Evolutionary conservation across 2,329 filamentous ascomycete species (phyloP), one percentile per base, ranked within the genome.

Genomic region (Emergomyces africanus): DNA sequence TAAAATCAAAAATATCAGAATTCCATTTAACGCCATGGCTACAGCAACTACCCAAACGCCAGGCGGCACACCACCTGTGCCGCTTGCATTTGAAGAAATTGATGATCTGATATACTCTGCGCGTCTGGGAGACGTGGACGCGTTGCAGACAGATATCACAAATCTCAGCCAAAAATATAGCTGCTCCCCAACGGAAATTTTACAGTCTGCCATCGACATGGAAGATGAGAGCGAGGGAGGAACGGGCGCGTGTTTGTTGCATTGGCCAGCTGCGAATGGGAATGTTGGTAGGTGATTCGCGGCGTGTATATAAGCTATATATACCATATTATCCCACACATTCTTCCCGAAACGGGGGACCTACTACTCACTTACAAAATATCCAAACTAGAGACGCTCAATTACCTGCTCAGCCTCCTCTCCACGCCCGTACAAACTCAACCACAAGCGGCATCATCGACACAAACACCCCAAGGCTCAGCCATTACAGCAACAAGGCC

Each of bases 201-300:
- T 96, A 53, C 72, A 80, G 55, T 82, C 83, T 15, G 87, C 88
- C 28, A 83, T 84, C 64, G 90, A 96, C 70, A 79, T 83, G 48
- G 82, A 85, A 65, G 88, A 86, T 64, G 88, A 89, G 59, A 95
- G 90, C 63, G 87, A 86, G 57, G 78, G 75, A 6, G 75, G 75
- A 9, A 74, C 74, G 2, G 73, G 74, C 0, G 72, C 70, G 5
- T 75, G 73, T 60, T 67, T 84, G 53, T 74, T 97, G 69, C 94
- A 99, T 75, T 96, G 95, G 83, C 90, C 91, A 8, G 85, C 89
- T 28, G 94, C 89, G 30, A 99, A 99, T 70, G 92, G 92, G 1
- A 87, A 96, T 69, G 68, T 83, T 61, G 87, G 90, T 91, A 80
- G 67, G 77, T 72, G 62, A 14, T 37, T 6, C n/a, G n/a, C 10